A percentile compares a stretch with the other conserved stretches of the same genome.
These are phyloP conservation scores for Gymnopilus dilepis DNA, from an alignment of 768 basidiomycete genomes.

Conservation along the genomic window DNA sequence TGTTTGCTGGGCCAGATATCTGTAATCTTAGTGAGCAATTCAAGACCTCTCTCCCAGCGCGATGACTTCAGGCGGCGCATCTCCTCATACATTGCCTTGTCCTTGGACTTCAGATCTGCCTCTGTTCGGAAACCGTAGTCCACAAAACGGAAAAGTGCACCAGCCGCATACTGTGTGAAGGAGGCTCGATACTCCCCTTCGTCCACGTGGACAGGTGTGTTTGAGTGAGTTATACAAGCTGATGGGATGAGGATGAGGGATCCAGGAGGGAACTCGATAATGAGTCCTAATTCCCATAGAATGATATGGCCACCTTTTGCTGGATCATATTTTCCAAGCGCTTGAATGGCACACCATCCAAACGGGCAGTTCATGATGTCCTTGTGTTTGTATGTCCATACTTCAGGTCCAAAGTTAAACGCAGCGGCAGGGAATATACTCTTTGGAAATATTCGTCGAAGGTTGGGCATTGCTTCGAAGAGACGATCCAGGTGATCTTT, in stretches of 20 bases:
- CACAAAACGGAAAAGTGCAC: constrained; percentile 31
- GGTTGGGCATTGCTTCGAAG: background rate
- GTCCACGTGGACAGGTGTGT: constrained; percentile 17
- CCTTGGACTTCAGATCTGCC: no score
- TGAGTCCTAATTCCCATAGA: constrained; percentile 26
- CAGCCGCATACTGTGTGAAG: constrained; percentile 33
- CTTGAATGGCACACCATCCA: constrained; percentile 14
- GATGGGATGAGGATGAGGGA: constrained; percentile 20
- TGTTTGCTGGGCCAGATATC: no score
- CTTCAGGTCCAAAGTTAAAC: constrained; percentile 18
- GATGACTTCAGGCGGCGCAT: no score
- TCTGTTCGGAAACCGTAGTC: constrained; percentile 22
- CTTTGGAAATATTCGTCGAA: background rate
- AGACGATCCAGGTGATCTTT: background rate
- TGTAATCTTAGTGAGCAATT: no score
- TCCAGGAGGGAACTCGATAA: constrained; percentile 22
- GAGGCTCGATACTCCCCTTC: constrained; percentile 25
- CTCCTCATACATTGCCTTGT: no score
- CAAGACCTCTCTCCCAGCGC: no score
- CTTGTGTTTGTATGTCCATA: constrained; percentile 13
- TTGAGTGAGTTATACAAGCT: constrained; percentile 25
- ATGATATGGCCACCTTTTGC: constrained; percentile 32
- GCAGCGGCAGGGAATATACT: constrained; percentile 16
- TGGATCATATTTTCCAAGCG: constrained; percentile 24
- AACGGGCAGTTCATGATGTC: constrained; percentile 15